Conservation (phyloP, 2,329 filamentous ascomycete genomes). For the Alternaria ethzedia region DNA sequence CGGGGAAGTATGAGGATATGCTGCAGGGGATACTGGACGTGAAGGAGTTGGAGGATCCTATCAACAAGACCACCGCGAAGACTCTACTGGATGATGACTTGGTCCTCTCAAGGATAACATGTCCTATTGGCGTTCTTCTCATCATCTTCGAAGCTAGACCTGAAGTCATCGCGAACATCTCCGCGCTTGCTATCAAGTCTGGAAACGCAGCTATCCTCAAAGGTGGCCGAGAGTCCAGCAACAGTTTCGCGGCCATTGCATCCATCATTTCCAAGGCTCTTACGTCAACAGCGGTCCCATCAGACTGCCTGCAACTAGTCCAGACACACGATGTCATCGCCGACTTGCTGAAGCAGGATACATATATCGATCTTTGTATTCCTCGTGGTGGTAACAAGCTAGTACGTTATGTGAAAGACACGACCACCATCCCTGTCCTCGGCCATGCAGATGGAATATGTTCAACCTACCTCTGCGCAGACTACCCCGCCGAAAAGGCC, state of each 20-base stretch:
- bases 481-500: slow-evolving; percentile 75
- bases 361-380: slow-evolving; percentile 92
- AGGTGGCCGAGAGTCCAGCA: slow-evolving; percentile 92
- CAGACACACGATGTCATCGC: slow-evolving; percentile 90
- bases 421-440: slow-evolving; percentile 92
- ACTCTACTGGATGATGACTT: slow-evolving; percentile 88
- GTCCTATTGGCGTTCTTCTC: slow-evolving; percentile 94
- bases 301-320: slow-evolving; percentile 89
- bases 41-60: slow-evolving; percentile 79
- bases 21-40: slow-evolving; percentile 93
- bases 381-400: slow-evolving; percentile 90
- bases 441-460: slow-evolving; percentile 96
- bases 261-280: slow-evolving; percentile 82
- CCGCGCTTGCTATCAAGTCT: slow-evolving; percentile 93
- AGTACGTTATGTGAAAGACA: slow-evolving; percentile 85
- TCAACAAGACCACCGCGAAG: slow-evolving; percentile 82
- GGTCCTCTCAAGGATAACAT: slow-evolving; percentile 84
- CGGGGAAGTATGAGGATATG: slow-evolving; percentile 98
- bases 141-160: slow-evolving; percentile 98
- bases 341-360: slow-evolving; percentile 83
- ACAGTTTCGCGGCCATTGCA: slow-evolving; percentile 93
- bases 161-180: slow-evolving; percentile 98
- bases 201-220: slow-evolving; percentile 97
- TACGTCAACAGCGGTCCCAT: slow-evolving; percentile 74
- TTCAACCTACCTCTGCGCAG: slow-evolving; percentile 80